phyloP scores from a whole-genome alignment of 176 grass and related monocot genomes.

The Phoenix roebelenii region DNA sequence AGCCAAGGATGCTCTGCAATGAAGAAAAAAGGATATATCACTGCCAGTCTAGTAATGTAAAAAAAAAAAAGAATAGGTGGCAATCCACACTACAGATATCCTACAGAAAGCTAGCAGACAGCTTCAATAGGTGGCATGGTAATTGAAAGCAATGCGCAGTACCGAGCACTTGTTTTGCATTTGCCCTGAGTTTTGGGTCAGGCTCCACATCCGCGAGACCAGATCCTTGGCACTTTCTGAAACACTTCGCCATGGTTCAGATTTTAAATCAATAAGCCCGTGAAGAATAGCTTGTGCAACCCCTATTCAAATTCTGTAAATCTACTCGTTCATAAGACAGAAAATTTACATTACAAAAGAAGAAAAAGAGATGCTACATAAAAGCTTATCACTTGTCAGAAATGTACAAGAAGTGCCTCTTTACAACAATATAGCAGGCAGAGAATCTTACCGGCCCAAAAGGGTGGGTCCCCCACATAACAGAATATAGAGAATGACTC shows the following conservation, averaged over 20 bases:
- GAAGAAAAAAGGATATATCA: constrained; percentile 3
- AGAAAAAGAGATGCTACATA: no score
- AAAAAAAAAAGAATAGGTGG: no score
- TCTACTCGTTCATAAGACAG: not conserved
- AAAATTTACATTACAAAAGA: constrained; percentile 2
- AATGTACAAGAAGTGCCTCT: no score
- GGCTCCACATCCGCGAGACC: constrained; percentile 83
- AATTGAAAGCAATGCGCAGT: constrained; percentile 3
- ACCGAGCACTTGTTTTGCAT: constrained; percentile 88
- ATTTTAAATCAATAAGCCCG: constrained; percentile 87
- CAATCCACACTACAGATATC: no score
- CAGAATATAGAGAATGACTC: constrained; percentile 92
- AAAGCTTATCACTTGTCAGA: no score
- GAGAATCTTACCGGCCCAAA: constrained; percentile 76
- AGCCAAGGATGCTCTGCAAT: constrained; percentile 76
- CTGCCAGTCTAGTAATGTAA: not conserved
- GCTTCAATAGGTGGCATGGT: not conserved
- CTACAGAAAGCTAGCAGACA: no score
- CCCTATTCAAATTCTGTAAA: constrained; percentile 91
- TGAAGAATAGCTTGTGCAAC: constrained; percentile 90
- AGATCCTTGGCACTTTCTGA: constrained; percentile 96
- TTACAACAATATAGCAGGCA: no score
- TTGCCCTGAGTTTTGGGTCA: constrained; percentile 83
- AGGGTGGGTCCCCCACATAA: constrained; percentile 88
- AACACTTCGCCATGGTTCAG: constrained; percentile 54